A percentile compares a stretch with the other conserved stretches of the same genome.
These are phyloP conservation scores for Agrostemma githago DNA, from an alignment of 148 eudicot genomes.

Conservation along the genomic window DNA sequence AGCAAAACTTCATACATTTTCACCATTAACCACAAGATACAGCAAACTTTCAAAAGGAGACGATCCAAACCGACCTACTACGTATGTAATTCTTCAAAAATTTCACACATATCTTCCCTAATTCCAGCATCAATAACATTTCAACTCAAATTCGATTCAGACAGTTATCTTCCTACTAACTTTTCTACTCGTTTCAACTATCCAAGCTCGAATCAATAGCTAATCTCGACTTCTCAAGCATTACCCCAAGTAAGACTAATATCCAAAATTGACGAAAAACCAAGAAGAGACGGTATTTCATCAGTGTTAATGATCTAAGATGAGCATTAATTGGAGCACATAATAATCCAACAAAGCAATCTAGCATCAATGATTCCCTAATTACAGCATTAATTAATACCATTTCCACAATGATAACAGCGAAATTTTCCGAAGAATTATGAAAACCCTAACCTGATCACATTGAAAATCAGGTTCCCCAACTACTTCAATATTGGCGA, in stretches of 20 bases:
- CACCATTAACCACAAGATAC: background rate
- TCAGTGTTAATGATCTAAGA: no score
- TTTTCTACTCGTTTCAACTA: no score
- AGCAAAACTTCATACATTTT: background rate
- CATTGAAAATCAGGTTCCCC: conserved; percentile 45
- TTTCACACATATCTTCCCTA: background rate
- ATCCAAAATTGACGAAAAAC: background rate
- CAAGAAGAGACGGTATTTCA: no score
- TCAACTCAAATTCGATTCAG: no score
- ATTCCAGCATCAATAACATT: no score
- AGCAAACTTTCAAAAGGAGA: no score
- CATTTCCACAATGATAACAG: no score
- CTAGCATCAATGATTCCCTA: background rate
- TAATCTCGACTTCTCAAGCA: background rate
- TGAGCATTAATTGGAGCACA: background rate
- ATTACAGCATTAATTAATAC: no score
- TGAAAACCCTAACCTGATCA: conserved; percentile 57
- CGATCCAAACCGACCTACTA: no score
- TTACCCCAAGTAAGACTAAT: background rate
- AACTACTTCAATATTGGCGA: conserved; percentile 53
- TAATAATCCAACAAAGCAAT: background rate
- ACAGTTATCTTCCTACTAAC: no score
- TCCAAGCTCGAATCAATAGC: background rate
- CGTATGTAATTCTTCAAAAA: no score
- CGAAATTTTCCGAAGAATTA: background rate